Evolutionary conservation across 495 filamentous ascomycete species (phyloP).

Genomic region (Tuber brumale): DNA sequence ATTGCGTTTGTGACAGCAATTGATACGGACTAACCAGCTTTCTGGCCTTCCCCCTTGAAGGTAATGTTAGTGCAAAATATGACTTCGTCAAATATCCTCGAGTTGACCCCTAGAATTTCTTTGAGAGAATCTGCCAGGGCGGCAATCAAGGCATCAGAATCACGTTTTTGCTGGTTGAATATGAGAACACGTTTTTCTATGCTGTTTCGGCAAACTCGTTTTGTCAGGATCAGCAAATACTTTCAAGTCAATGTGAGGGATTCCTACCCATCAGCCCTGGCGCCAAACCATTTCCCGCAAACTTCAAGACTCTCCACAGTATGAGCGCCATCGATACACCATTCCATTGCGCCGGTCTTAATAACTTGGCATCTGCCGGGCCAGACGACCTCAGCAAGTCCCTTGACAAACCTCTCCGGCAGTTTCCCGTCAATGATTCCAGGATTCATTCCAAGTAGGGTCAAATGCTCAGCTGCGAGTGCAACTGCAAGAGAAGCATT

Average conservation of each 20-base stretch:
- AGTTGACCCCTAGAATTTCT: slow-evolving; percentile 43
- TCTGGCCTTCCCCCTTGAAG: slow-evolving; percentile 62
- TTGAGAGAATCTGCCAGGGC: slow-evolving; percentile 44
- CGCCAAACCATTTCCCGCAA: slow-evolving; percentile 70
- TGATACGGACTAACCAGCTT: slow-evolving; percentile 42
- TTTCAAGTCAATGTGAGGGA: not conserved
- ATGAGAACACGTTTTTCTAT: slow-evolving; percentile 60
- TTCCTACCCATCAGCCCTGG: slow-evolving; percentile 44
- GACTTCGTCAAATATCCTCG: slow-evolving; percentile 64
- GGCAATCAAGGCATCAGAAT: slow-evolving; percentile 52
- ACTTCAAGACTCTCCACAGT: slow-evolving; percentile 79
- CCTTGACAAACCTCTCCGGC: slow-evolving; percentile 61
- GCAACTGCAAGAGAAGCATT: slow-evolving; percentile 81
- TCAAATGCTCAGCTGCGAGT: slow-evolving; percentile 49
- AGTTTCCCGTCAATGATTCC: slow-evolving; percentile 43
- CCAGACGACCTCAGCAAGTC: slow-evolving; percentile 68
- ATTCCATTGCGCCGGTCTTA: slow-evolving; percentile 56
- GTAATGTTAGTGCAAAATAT: slow-evolving; percentile 89
- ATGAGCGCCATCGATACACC: slow-evolving; percentile 91
- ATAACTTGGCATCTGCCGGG: slow-evolving; percentile 79
- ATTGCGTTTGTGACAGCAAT: not conserved
- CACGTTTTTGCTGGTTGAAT: slow-evolving; percentile 90
- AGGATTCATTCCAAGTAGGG: slow-evolving; percentile 16
- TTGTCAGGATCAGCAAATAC: not conserved
- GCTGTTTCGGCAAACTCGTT: not conserved